phyloP scores from a whole-genome alignment of 1,284 basidiomycete species.

The Pseudozyma tsukubaensis region DNA sequence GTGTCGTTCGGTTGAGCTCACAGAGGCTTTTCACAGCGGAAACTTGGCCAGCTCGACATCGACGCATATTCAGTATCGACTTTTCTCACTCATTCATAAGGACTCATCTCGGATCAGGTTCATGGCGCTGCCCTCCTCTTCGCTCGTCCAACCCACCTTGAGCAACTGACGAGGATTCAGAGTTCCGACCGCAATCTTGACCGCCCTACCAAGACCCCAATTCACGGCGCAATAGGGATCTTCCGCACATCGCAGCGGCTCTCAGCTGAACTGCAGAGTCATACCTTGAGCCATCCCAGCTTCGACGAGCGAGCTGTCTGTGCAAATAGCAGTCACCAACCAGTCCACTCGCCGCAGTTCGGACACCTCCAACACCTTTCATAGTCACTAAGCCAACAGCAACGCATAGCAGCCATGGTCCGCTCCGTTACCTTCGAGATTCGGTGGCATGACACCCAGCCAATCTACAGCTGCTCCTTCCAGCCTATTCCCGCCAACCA shows the following conservation, averaged over 20 bases:
- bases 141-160: not conserved
- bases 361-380: not conserved
- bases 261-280: too few relatives aligned
- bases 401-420: constrained; percentile 55
- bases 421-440: constrained; percentile 68
- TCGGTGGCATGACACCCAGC: constrained; percentile 68
- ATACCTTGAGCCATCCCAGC: too few relatives aligned
- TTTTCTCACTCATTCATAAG: not conserved
- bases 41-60: not conserved
- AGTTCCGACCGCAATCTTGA: too few relatives aligned
- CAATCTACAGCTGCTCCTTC: constrained; percentile 67
- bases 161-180: not conserved
- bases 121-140: not conserved
- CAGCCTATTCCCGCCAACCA: constrained; percentile 61
- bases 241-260: too few relatives aligned
- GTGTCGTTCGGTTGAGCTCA: not conserved
- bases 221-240: too few relatives aligned
- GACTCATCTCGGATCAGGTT: not conserved
- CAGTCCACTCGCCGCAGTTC: not conserved
- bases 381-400: not conserved
- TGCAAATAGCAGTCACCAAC: not conserved
- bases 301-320: too few relatives aligned
- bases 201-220: too few relatives aligned
- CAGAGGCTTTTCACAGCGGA: not conserved
- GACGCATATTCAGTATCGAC: not conserved